A percentile compares a stretch with the other conserved stretches of the same genome.
These are phyloP conservation scores for Talaromyces sp. DNA, from an alignment of 2,329 filamentous ascomycete genomes.

Conservation along the genomic window DNA sequence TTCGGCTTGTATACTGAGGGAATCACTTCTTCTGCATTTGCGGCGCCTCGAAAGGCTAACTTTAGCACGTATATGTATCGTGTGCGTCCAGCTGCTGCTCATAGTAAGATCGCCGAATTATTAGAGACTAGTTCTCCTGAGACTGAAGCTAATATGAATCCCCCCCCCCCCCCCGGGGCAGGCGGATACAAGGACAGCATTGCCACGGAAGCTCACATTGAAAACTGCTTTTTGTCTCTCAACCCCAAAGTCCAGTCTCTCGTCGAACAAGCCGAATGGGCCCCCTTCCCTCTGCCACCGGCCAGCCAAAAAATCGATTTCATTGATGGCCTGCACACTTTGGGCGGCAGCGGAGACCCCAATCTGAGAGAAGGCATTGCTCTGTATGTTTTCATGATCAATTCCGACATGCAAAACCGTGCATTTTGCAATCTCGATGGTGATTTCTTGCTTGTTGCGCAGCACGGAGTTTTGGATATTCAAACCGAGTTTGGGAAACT, in stretches of 20 bases:
- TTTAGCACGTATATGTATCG: slow-evolving; percentile 25
- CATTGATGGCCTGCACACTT: slow-evolving; percentile 48
- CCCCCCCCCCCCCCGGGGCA: too few relatives aligned
- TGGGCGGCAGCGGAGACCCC: slow-evolving; percentile 51
- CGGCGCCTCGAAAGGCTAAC: slow-evolving; percentile 20
- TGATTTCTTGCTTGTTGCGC: slow-evolving; percentile 57
- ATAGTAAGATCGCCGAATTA: slow-evolving; percentile 16
- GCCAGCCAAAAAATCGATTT: slow-evolving; percentile 47
- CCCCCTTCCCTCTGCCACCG: slow-evolving; percentile 48
- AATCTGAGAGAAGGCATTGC: slow-evolving; percentile 49
- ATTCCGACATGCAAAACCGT: slow-evolving; percentile 48
- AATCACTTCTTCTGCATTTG: slow-evolving; percentile 23
- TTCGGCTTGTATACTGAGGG: slow-evolving; percentile 28
- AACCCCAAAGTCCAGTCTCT: slow-evolving; percentile 49
- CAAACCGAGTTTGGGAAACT: slow-evolving; percentile 59
- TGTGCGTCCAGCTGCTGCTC: slow-evolving; percentile 21
- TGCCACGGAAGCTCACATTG: slow-evolving; percentile 24
- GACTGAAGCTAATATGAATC: background rate
- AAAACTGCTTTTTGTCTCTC: slow-evolving; percentile 25
- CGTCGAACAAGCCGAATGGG: slow-evolving; percentile 52
- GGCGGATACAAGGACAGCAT: slow-evolving; percentile 38
- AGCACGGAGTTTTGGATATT: slow-evolving; percentile 57
- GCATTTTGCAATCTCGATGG: slow-evolving; percentile 58
- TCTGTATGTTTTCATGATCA: slow-evolving; percentile 50
- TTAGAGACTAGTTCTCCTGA: too few relatives aligned